Percentiles rank a stretch among this genome's conserved stretches.
phyloP scores from a whole-genome alignment of 495 filamentous ascomycete genomes.

The Tuber aestivum region DNA sequence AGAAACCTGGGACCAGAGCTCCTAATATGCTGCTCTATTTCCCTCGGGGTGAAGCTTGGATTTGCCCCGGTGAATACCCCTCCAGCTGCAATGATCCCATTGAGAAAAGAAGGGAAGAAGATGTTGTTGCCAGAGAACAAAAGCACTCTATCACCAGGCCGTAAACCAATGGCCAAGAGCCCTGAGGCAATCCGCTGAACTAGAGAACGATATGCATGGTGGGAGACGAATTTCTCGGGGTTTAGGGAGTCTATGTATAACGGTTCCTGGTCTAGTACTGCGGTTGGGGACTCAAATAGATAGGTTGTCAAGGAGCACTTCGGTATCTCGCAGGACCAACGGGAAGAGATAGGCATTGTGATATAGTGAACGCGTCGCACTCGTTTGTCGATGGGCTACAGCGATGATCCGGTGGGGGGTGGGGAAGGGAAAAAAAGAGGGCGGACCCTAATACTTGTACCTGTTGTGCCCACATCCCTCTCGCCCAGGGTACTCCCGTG shows the following conservation, averaged over 20 bases:
- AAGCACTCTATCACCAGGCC: constrained; percentile 65
- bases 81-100: constrained; percentile 70
- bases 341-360: constrained; percentile 30
- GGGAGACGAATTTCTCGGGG: constrained; percentile 53
- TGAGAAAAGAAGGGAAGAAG: constrained; percentile 65
- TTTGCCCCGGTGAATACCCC: constrained; percentile 76
- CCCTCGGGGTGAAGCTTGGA: constrained; percentile 63
- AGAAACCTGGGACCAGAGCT: constrained; percentile 64
- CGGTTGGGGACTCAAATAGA: constrained; percentile 31
- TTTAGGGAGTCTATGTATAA: constrained; percentile 55
- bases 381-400: background rate
- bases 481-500: background rate
- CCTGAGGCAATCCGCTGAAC: constrained; percentile 67
- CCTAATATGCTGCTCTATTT: constrained; percentile 67
- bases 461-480: background rate
- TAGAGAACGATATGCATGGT: constrained; percentile 60
- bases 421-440: background rate
- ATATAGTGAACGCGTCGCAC: background rate
- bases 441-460: background rate
- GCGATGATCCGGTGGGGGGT: background rate
- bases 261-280: constrained; percentile 21
- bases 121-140: constrained; percentile 66
- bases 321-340: constrained; percentile 34
- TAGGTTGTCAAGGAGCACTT: constrained; percentile 29
- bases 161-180: constrained; percentile 58